phyloP scores from a whole-genome alignment of 345 rosid species.

The Brassica incana region DNA sequence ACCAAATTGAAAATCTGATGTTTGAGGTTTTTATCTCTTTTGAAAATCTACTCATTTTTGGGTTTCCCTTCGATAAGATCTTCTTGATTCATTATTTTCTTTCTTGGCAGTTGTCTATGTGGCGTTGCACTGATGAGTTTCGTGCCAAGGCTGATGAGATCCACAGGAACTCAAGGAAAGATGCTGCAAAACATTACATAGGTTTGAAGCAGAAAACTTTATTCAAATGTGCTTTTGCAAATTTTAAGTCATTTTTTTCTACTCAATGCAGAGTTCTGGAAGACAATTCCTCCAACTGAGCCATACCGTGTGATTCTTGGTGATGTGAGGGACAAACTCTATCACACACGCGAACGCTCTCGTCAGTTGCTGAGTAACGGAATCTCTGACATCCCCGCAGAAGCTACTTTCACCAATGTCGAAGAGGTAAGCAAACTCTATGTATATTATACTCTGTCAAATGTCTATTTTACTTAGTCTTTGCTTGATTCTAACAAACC shows the following conservation, averaged over 20 bases:
- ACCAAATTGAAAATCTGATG: conserved; percentile 95
- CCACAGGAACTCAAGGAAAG: conserved; percentile 74
- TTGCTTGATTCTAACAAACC: not conserved
- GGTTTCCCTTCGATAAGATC: not conserved
- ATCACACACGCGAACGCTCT: conserved; percentile 86
- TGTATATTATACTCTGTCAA: not conserved
- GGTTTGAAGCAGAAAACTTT: conserved; percentile 45
- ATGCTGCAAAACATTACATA: conserved; percentile 97
- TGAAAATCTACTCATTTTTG: not conserved
- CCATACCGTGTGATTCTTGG: conserved; percentile 97
- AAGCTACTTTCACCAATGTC: conserved; percentile 68
- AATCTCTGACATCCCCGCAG: conserved; percentile 84
- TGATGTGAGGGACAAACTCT: conserved; percentile 87
- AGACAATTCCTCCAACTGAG: conserved; percentile 77
- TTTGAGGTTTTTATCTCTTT: conserved; percentile 65
- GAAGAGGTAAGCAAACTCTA: conserved; percentile 54
- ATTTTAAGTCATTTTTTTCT: not conserved
- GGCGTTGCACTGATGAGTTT: conserved; percentile 98
- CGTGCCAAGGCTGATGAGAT: conserved; percentile 73
- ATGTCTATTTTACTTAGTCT: not conserved
- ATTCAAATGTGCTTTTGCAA: not conserved
- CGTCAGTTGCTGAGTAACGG: conserved; percentile 83
- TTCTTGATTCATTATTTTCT: not conserved
- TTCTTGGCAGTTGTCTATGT: conserved; percentile 87
- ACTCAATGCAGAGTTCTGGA: conserved; percentile 81